Evolutionary conservation across 768 basidiomycete species (phyloP).

Genomic region (Agaricus sinodeliciosus): DNA sequence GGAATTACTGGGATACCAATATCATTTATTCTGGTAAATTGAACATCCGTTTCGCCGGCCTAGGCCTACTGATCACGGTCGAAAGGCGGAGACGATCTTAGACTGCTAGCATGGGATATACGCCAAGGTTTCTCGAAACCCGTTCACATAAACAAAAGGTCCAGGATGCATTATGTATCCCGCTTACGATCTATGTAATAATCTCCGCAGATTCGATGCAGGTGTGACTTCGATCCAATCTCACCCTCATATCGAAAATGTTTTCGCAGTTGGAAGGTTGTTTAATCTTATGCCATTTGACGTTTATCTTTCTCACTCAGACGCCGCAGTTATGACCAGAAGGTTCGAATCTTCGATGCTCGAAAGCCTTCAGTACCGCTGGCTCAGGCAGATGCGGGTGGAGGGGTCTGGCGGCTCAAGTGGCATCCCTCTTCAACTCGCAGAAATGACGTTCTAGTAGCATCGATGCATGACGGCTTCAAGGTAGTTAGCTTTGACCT

Average conservation of each 20-base stretch:
- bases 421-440: constrained; percentile 82
- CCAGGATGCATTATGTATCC: no score
- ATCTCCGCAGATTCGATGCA: constrained; percentile 71
- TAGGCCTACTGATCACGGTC: neutral
- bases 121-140: constrained; percentile 56
- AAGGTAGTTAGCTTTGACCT: constrained; percentile 59
- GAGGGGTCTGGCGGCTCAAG: constrained; percentile 93
- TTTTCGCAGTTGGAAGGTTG: constrained; percentile 89
- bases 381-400: constrained; percentile 62
- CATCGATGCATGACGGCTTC: constrained; percentile 97
- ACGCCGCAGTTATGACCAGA: constrained; percentile 68
- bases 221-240: constrained; percentile 90
- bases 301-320: neutral
- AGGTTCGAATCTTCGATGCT: constrained; percentile 75
- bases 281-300: constrained; percentile 8
- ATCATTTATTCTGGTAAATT: constrained; percentile 87
- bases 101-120: constrained; percentile 87
- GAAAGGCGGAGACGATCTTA: constrained; percentile 91
- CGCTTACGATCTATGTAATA: neutral
- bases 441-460: constrained; percentile 75
- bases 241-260: constrained; percentile 71
- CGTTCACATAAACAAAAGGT: constrained; percentile 66
- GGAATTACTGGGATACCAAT: constrained; percentile 81
- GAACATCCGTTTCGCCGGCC: neutral
- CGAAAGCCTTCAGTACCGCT: constrained; percentile 61